phyloP scores from a whole-genome alignment of 352 stramenopile species.

The Globisporangium megalacanthum region DNA sequence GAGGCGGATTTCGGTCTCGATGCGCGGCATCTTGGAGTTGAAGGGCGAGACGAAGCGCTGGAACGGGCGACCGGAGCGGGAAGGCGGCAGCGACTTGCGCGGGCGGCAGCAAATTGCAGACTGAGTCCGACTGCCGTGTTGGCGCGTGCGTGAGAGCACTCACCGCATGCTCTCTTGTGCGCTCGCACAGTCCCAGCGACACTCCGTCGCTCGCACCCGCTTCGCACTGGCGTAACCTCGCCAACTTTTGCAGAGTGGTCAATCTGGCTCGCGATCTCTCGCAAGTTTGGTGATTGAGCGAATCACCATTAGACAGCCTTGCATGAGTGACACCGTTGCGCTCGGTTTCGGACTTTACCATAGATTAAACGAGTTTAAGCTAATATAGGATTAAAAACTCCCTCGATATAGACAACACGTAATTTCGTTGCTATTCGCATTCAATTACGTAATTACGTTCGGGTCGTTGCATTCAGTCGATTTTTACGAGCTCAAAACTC shows the following conservation, averaged over 20 bases:
- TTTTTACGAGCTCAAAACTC: too few species aligned
- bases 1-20: slow-evolving; percentile 88
- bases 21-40: slow-evolving; percentile 61
- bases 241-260: not conserved
- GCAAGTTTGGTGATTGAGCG: too few species aligned
- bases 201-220: not conserved
- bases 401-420: too few species aligned
- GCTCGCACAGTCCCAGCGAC: not conserved
- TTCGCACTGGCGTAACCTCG: not conserved
- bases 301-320: too few species aligned
- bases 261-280: not conserved
- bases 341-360: too few species aligned
- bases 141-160: not conserved
- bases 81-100: slow-evolving; percentile 22
- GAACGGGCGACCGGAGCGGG: not conserved
- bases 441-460: too few species aligned
- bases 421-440: too few species aligned
- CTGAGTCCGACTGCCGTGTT: slow-evolving; percentile 9
- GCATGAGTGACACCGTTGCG: too few species aligned
- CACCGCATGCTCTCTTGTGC: not conserved
- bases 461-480: too few species aligned
- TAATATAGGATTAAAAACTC: too few species aligned
- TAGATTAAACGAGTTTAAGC: too few species aligned
- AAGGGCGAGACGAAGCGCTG: not conserved
- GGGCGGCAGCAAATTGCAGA: slow-evolving; percentile 27